phyloP scores from a whole-genome alignment of 2,329 filamentous ascomycete genomes.

The Davidsoniella virescens region DNA sequence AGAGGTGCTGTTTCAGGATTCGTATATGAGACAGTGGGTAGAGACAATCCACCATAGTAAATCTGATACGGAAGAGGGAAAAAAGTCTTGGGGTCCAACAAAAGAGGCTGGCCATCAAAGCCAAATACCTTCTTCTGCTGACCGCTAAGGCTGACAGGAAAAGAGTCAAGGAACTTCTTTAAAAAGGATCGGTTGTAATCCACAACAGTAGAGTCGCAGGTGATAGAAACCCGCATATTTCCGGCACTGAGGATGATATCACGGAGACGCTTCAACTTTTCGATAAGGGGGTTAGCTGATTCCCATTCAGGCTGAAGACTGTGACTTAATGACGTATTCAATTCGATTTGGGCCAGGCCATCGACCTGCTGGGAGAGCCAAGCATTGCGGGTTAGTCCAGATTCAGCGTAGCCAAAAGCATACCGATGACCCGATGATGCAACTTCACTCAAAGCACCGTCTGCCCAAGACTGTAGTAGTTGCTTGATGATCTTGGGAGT shows the following conservation, averaged over 20 bases:
- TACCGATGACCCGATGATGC: conserved; percentile 80
- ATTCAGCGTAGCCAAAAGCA: conserved; percentile 69
- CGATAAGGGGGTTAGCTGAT: conserved; percentile 56
- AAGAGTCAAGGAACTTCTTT: conserved; percentile 37
- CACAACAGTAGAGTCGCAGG: conserved; percentile 63
- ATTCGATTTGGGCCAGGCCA: conserved; percentile 78
- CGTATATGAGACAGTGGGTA: conserved; percentile 73
- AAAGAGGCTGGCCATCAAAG: conserved; percentile 7
- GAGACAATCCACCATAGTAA: conserved; percentile 73
- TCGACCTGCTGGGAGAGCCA: conserved; percentile 69
- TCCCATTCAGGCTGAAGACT: conserved; percentile 43
- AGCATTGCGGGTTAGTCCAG: conserved; percentile 55
- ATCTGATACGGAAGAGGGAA: conserved; percentile 95
- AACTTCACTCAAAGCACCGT: conserved; percentile 81
- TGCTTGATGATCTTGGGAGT: conserved; percentile 72
- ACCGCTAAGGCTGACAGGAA: background rate
- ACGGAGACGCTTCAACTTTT: conserved; percentile 76
- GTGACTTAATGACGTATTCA: conserved; percentile 63
- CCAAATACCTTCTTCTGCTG: conserved; percentile 4
- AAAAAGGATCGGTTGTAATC: conserved; percentile 54
- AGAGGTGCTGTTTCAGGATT: conserved; percentile 60
- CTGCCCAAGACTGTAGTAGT: conserved; percentile 70
- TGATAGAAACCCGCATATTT: conserved; percentile 64
- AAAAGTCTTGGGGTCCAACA: conserved; percentile 49
- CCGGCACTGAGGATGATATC: conserved; percentile 54